phyloP scores from a whole-genome alignment of 345 rosid genomes.

The Sapria himalayana region DNA sequence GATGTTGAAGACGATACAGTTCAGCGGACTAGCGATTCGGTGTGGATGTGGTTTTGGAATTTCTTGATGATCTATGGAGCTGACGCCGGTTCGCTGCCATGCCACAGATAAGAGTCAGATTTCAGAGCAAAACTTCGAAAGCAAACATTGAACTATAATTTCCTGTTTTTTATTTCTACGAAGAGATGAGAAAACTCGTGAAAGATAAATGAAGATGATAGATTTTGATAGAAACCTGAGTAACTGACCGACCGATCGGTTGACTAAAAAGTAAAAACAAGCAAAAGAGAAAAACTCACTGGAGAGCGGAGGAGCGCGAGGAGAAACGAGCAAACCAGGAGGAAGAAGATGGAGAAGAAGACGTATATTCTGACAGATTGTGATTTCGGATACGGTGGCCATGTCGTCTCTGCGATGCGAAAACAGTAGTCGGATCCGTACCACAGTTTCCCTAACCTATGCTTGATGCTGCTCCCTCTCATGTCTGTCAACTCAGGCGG shows the following conservation, averaged over 20 bases:
- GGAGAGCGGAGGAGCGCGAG: constrained; percentile 41
- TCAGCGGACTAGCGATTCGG: constrained; percentile 20
- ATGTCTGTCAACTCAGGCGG: constrained; percentile 7
- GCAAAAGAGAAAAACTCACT: constrained; percentile 13
- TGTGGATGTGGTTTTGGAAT: constrained; percentile 8
- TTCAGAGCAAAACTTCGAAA: neutral
- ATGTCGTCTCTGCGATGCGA: constrained; percentile 18
- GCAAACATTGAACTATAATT: neutral
- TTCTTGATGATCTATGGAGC: neutral
- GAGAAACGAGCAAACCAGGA: constrained; percentile 52
- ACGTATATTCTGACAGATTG: constrained; percentile 25
- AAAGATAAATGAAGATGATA: neutral
- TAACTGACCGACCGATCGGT: neutral
- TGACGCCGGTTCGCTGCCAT: constrained; percentile 9
- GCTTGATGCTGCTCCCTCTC: constrained; percentile 11
- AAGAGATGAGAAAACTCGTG: neutral
- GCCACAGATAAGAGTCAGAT: neutral
- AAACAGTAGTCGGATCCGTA: constrained; percentile 16
- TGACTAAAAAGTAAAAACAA: neutral
- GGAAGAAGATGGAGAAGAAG: constrained; percentile 21
- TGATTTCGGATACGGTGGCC: constrained; percentile 20
- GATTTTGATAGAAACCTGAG: neutral
- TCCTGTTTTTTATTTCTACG: neutral
- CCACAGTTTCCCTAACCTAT: constrained; percentile 10
- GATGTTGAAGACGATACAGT: constrained; percentile 19